Evolutionary conservation across 106 monocot genomes (phyloP).

Genomic region (Dioscorea zingiberensis): DNA sequence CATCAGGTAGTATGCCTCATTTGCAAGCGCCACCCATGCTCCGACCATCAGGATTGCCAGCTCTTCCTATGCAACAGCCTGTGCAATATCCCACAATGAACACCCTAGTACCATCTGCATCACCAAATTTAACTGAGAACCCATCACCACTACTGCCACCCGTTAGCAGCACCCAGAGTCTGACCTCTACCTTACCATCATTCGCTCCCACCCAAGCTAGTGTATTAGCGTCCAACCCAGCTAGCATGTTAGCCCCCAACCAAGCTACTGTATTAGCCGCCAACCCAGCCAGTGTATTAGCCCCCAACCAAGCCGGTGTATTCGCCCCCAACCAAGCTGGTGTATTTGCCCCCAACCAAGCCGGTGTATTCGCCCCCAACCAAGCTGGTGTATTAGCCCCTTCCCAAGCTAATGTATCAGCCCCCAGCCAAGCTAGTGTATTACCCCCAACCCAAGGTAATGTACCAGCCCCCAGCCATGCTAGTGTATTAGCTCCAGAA

Average conservation of each 20-base stretch:
- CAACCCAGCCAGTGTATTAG: no score
- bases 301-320: no score
- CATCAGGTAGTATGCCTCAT: conserved; percentile 45
- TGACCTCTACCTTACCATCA: conserved; percentile 27
- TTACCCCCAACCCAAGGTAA: no score
- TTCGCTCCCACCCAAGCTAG: conserved; percentile 22
- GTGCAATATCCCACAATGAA: conserved; percentile 53
- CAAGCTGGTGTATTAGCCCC: no score
- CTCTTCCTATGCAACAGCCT: conserved; percentile 49
- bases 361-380: no score
- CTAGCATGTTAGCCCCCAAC: no score
- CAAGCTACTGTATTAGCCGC: no score
- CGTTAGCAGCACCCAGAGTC: conserved; percentile 17
- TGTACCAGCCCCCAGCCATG: no score
- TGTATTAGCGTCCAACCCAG: conserved; percentile 1
- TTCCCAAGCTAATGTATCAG: no score
- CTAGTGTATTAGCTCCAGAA: conserved; percentile 22
- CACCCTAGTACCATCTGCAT: conserved; percentile 27
- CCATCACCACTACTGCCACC: conserved; percentile 28
- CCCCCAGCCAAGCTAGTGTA: no score
- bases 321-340: no score
- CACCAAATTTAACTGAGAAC: conserved; percentile 26
- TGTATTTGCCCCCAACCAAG: no score
- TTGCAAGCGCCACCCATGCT: conserved; percentile 53
- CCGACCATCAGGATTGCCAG: conserved; percentile 50